These are phyloP conservation scores for Beauveria australis DNA, from an alignment of 2,329 filamentous ascomycete genomes.

Conservation along the genomic window DNA sequence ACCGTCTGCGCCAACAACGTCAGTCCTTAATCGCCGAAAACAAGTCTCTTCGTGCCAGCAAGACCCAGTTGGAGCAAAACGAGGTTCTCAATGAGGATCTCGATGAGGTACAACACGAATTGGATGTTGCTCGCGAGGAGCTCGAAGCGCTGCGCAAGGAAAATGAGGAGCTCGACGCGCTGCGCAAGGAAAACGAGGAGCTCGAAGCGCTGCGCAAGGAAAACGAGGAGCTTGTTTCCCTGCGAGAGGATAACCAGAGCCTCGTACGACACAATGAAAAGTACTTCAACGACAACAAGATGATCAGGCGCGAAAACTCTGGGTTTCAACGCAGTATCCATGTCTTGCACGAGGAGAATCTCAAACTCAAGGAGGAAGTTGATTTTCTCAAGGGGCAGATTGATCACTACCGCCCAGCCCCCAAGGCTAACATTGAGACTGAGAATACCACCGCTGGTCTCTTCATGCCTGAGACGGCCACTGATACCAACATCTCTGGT, in stretches of 20 bases:
- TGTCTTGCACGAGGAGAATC: conserved; percentile 37
- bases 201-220: background rate
- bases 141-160: background rate
- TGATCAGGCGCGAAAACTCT: conserved; percentile 38
- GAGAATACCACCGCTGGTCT: conserved; percentile 26
- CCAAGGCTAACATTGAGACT: conserved; percentile 28
- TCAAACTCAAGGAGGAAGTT: conserved; percentile 40
- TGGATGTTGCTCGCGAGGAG: conserved; percentile 27
- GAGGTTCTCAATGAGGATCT: conserved; percentile 30
- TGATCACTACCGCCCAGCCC: conserved; percentile 31
- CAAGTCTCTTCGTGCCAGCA: conserved; percentile 33
- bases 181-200: no score
- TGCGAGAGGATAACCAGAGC: conserved; percentile 41
- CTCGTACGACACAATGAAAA: conserved; percentile 47
- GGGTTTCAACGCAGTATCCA: conserved; percentile 38
- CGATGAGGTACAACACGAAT: conserved; percentile 31
- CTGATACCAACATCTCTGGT: conserved; percentile 20
- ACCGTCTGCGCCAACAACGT: conserved; percentile 32
- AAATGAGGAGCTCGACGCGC: no score
- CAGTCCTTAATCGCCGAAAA: conserved; percentile 37
- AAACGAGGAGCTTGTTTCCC: conserved; percentile 1
- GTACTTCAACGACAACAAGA: conserved; percentile 46
- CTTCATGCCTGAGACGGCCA: conserved; percentile 14
- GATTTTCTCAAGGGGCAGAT: conserved; percentile 37
- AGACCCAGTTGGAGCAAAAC: conserved; percentile 27